phyloP scores from a whole-genome alignment of 2,329 filamentous ascomycete genomes.

The Cladosporium velox region DNA sequence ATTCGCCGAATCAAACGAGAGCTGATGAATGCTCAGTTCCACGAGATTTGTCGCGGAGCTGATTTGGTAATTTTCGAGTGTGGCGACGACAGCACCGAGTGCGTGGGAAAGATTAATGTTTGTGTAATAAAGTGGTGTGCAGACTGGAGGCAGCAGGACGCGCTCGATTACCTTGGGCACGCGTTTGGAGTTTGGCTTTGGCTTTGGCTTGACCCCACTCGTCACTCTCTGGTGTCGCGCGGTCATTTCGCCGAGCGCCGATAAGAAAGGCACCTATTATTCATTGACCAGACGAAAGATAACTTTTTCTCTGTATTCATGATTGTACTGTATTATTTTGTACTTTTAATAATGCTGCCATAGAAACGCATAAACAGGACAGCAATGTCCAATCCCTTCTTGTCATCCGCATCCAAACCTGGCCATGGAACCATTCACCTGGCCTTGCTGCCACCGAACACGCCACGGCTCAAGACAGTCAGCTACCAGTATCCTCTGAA shows the following conservation, averaged over 20 bases:
- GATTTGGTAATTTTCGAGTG: background rate
- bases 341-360: conserved; percentile 25
- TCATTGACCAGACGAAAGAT: background rate
- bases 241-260: conserved; percentile 6
- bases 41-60: background rate
- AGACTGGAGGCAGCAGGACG: conserved; percentile 1
- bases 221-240: background rate
- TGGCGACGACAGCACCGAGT: background rate
- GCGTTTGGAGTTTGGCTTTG: background rate
- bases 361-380: conserved; percentile 24
- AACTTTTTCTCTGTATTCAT: background rate
- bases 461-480: conserved; percentile 71
- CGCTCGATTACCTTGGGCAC: background rate
- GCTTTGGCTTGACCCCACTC: background rate
- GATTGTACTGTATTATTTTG: background rate
- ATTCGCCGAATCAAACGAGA: conserved; percentile 11
- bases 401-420: conserved; percentile 69
- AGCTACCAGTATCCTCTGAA: conserved; percentile 95
- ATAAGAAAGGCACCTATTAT: conserved; percentile 1
- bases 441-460: conserved; percentile 68
- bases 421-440: conserved; percentile 79
- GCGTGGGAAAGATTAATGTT: background rate
- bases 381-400: conserved; percentile 66
- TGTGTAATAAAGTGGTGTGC: background rate
- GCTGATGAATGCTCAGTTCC: background rate